Conservation (phyloP, 23 red algal species). For the Gracilaria vermiculophylla region DNA sequence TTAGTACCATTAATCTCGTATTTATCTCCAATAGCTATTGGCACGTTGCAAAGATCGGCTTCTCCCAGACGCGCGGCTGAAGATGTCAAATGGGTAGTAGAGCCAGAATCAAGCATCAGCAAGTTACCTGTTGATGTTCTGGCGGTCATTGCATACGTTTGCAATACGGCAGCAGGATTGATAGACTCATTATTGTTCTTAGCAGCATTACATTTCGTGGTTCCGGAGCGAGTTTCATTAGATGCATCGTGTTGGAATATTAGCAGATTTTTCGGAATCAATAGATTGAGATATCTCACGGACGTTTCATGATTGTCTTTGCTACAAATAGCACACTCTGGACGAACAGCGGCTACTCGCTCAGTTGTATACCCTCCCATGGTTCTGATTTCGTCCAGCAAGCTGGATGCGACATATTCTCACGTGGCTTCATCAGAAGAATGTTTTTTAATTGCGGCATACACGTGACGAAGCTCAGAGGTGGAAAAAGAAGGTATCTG, state of each 20-base stretch:
- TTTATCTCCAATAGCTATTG: slow-evolving; percentile 5
- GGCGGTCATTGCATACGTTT: neutral
- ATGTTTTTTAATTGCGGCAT: neutral
- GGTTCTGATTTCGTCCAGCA: neutral
- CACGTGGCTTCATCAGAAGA: too few species aligned
- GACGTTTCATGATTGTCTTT: neutral
- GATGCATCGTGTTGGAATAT: neutral
- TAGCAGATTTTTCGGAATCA: neutral
- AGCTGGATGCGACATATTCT: neutral
- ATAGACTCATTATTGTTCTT: neutral
- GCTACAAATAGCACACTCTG: neutral
- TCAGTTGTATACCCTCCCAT: neutral
- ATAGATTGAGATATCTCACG: neutral
- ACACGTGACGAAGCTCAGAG: neutral
- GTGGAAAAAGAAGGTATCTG: neutral
- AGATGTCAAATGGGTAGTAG: neutral
- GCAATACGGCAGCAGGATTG: neutral
- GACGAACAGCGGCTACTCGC: neutral
- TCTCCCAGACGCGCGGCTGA: neutral
- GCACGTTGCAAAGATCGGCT: neutral
- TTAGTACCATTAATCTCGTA: neutral
- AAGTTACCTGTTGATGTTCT: neutral
- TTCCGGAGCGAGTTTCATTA: neutral
- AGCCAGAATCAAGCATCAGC: neutral
- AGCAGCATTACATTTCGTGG: too few species aligned